A percentile compares a stretch with the other conserved stretches of the same genome.
These are phyloP conservation scores for Tuber magnatum DNA, from an alignment of 495 filamentous ascomycete species.

Conservation along the genomic window DNA sequence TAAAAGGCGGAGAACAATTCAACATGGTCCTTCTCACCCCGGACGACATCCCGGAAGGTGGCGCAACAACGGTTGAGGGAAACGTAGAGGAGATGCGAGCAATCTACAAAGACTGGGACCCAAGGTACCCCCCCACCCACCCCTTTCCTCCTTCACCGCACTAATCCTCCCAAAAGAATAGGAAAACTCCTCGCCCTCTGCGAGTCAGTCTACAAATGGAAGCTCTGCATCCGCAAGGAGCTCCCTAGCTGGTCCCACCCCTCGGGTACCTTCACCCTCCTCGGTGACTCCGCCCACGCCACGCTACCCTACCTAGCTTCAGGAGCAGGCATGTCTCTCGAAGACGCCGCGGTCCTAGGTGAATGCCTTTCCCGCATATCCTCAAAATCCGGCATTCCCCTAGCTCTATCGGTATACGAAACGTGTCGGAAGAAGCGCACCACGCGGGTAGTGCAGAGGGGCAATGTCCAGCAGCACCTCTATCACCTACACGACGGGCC, in stretches of 20 bases:
- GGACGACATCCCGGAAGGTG: constrained; percentile 55
- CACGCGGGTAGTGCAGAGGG: constrained; percentile 49
- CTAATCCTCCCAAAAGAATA: constrained; percentile 39
- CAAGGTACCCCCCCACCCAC: constrained; percentile 19
- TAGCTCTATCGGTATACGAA: constrained; percentile 48
- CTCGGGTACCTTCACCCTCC: constrained; percentile 51
- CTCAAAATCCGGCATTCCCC: constrained; percentile 43
- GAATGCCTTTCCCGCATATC: constrained; percentile 45
- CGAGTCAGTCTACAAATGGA: constrained; percentile 59
- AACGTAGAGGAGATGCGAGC: constrained; percentile 60
- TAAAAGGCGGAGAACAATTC: constrained; percentile 55
- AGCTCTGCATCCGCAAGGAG: constrained; percentile 54
- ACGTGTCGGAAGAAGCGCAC: constrained; percentile 48
- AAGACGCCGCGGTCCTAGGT: constrained; percentile 52
- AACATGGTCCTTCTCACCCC: constrained; percentile 66
- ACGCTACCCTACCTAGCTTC: constrained; percentile 57
- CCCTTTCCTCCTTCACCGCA: not conserved
- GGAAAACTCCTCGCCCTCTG: constrained; percentile 48
- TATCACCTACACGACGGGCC: constrained; percentile 53
- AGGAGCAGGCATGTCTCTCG: constrained; percentile 49
- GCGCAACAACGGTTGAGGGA: constrained; percentile 51
- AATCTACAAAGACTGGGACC: constrained; percentile 56
- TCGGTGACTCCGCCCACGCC: constrained; percentile 65
- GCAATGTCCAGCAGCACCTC: constrained; percentile 48
- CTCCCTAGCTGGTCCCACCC: constrained; percentile 54